A percentile compares a stretch with the other conserved stretches of the same genome.
These are phyloP conservation scores for Helotiales sp. DNA, from an alignment of 2,329 filamentous ascomycete species.

Conservation along the genomic window DNA sequence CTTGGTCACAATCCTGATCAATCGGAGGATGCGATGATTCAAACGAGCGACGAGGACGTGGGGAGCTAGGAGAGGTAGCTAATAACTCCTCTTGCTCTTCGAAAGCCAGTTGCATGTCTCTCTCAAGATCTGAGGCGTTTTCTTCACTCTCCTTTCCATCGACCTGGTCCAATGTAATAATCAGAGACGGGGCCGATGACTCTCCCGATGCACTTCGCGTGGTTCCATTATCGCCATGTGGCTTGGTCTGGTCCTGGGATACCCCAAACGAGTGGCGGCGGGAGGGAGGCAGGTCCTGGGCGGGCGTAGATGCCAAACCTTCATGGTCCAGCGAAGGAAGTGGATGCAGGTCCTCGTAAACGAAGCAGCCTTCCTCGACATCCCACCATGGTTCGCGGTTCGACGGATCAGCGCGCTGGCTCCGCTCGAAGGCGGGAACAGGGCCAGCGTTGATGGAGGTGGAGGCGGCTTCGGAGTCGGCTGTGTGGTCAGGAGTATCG, in stretches of 20 bases:
- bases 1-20: constrained; percentile 17
- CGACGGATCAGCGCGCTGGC: no score
- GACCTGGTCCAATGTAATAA: constrained; percentile 8
- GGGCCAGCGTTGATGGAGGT: no score
- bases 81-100: constrained; percentile 16
- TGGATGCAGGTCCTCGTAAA: constrained; percentile 13
- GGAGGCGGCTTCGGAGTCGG: no score
- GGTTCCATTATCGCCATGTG: constrained; percentile 8
- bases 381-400: no score
- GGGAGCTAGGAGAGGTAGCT: constrained; percentile 14
- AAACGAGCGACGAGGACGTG: constrained; percentile 7
- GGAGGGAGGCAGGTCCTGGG: constrained; percentile 13
- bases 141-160: constrained; percentile 11
- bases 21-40: constrained; percentile 16
- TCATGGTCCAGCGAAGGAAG: constrained; percentile 14
- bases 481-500: no score
- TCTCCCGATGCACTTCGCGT: constrained; percentile 6
- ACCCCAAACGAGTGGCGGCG: neutral
- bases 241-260: constrained; percentile 10
- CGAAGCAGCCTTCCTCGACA: constrained; percentile 16
- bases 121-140: constrained; percentile 17
- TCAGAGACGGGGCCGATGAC: constrained; percentile 3
- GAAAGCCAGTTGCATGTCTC: constrained; percentile 16
- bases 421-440: no score
- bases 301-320: constrained; percentile 8